Evolutionary conservation across 129 eudicot species (phyloP).

Genomic region (Tanacetum coccineum): DNA sequence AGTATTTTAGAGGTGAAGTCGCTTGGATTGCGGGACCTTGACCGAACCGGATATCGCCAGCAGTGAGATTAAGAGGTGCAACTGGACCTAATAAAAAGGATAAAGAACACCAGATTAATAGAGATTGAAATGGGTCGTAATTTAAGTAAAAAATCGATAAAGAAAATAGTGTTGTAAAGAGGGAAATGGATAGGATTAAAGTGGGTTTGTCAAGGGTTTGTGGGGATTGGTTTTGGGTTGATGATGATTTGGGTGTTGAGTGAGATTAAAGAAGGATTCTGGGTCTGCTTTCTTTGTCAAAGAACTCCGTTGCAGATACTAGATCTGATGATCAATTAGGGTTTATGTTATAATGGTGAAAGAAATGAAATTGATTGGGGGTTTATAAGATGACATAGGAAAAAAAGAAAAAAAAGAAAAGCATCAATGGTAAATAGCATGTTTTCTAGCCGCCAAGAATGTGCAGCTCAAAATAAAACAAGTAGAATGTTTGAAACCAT

Average conservation of each 20-base stretch:
- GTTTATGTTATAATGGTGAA: too few species aligned
- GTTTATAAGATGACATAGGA: too few species aligned
- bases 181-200: slow-evolving; percentile 44
- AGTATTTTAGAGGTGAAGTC: slow-evolving; percentile 18
- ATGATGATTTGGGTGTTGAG: slow-evolving; percentile 17
- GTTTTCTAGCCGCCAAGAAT: too few species aligned
- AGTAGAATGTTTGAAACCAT: too few species aligned
- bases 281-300: slow-evolving; percentile 32
- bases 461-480: too few species aligned
- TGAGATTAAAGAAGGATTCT: background rate
- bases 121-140: slow-evolving; percentile 52
- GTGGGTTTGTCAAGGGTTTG: slow-evolving; percentile 40
- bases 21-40: slow-evolving; percentile 42
- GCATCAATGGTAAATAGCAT: too few species aligned
- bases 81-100: slow-evolving; percentile 79
- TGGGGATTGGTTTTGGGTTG: background rate
- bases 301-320: too few species aligned
- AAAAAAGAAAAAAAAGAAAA: too few species aligned
- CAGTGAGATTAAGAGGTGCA: slow-evolving; percentile 78
- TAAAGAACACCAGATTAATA: slow-evolving; percentile 64
- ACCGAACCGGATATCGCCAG: slow-evolving; percentile 82
- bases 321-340: too few species aligned
- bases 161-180: too few species aligned
- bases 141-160: slow-evolving; percentile 46
- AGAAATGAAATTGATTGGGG: too few species aligned